Conservation (phyloP, 169 alveolate genomes). For the Plasmodium falciparum region DNA sequence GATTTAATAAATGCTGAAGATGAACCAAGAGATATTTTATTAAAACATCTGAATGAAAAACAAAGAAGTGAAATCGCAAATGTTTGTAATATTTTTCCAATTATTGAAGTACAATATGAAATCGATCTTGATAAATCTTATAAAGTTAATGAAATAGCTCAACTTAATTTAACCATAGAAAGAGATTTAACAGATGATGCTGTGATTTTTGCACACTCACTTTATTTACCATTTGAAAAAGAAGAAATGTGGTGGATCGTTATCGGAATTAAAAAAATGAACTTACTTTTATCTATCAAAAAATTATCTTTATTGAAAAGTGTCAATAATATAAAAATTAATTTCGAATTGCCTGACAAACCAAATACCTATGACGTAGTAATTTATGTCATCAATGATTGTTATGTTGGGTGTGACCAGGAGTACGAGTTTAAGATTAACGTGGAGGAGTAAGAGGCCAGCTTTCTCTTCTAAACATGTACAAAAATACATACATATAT, state of each 20-base stretch:
- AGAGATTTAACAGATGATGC: constrained; percentile 83
- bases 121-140: constrained; percentile 77
- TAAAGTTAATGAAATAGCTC: constrained; percentile 75
- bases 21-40: constrained; percentile 90
- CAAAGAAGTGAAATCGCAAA: constrained; percentile 90
- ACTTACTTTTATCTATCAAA: constrained; percentile 91
- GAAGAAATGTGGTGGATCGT: constrained; percentile 99
- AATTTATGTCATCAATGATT: constrained; percentile 88
- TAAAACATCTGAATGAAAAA: constrained; percentile 84
- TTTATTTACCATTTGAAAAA: constrained; percentile 96
- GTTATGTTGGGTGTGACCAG: constrained; percentile 90
- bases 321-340: constrained; percentile 79
- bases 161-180: constrained; percentile 72
- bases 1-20: constrained; percentile 98
- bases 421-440: constrained; percentile 77
- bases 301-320: constrained; percentile 85
- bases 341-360: constrained; percentile 87
- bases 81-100: constrained; percentile 93
- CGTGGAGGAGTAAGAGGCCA: constrained; percentile 7
- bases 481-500: background rate
- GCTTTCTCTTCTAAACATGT: background rate
- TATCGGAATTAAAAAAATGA: constrained; percentile 93
- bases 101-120: constrained; percentile 85
- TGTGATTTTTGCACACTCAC: constrained; percentile 92
- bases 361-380: constrained; percentile 86